Evolutionary conservation across 768 basidiomycete genomes (phyloP), one percentile per base, ranked within the genome.

Genomic region (Kwoniella heveanensis): DNA sequence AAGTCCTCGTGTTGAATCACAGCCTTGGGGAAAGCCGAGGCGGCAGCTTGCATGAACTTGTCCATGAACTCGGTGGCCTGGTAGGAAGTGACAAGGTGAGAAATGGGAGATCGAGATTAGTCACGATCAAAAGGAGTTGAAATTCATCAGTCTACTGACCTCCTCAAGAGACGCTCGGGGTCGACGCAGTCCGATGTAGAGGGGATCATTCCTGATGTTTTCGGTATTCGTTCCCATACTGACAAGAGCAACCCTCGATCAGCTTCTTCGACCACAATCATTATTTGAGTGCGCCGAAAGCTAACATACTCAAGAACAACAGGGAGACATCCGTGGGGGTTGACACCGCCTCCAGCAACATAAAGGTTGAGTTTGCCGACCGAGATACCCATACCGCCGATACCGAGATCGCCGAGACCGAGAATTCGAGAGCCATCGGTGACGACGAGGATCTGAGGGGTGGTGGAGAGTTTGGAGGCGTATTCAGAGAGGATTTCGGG

Each of bases 401-500:
- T 71, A 3, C 81, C 82, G 17, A 81, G 70, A 63, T 83, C 81
- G 19, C 82, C 93, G 21, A 96, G 81, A 61, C 93, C 93, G 36
- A 96, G 85, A 71, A 95, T 93, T 51, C 93, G 88, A 19, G 90
- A 91, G 83, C 92, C 93, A 80, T 95, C 93, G 0, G 93, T 96
- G 26, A 96, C 92, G 44, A 97, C 93, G 54, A 87, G 86, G 67
- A 96, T 94, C 32, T 91, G 86, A n/a, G 90, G 76, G 8, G 60
- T 50, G 53, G 52, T 54, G 32, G 60, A 48, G 47, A 75, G 68
- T 10, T 63, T 63, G 10, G 54, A 26, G 22, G 71, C 68, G 60
- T 73, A 71, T 25, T 59, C 66, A 9, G 60, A 29, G 36, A 77
- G 71, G 65, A 75, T 65, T 25, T 68, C 60, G 27, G 67, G 54